These are phyloP conservation scores for Yarrowia sp. DNA, from an alignment of 805 yeast species.

Conservation along the genomic window DNA sequence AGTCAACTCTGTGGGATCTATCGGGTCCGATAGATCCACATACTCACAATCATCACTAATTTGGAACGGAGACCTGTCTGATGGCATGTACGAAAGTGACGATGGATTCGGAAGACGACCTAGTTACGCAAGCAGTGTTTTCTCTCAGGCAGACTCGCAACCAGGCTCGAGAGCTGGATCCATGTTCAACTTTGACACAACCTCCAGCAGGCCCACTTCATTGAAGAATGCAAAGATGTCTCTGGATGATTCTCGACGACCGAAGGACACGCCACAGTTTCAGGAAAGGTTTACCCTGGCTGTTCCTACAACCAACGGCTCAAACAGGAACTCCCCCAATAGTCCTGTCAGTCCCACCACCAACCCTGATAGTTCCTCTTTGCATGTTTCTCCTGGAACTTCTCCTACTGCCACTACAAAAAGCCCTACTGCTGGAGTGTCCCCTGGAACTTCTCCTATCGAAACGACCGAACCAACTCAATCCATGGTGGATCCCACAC, in stretches of 20 bases:
- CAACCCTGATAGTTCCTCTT: not conserved
- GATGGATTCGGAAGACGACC: constrained; percentile 19
- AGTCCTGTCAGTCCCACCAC: not conserved
- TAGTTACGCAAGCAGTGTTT: constrained; percentile 16
- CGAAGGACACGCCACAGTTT: not conserved
- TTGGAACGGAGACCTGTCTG: constrained; percentile 23
- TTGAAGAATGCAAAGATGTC: not conserved
- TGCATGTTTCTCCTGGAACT: constrained; percentile 8
- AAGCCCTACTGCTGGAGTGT: not conserved
- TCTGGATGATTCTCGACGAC: not conserved
- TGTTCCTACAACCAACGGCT: not conserved
- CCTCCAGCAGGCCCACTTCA: not conserved
- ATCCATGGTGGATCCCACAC: not conserved
- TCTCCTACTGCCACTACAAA: not conserved
- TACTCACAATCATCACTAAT: constrained; percentile 1
- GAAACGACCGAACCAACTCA: not conserved
- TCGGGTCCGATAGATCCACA: not conserved
- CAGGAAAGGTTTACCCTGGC: not conserved
- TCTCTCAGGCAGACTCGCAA: constrained; percentile 19
- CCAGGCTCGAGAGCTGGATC: not conserved
- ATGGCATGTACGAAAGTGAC: not conserved
- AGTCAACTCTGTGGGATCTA: constrained; percentile 14
- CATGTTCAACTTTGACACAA: not conserved
- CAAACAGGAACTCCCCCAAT: not conserved
- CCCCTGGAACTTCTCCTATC: not conserved